phyloP scores from a whole-genome alignment of 2,329 filamentous ascomycete species.

The Diaporthe sp. region DNA sequence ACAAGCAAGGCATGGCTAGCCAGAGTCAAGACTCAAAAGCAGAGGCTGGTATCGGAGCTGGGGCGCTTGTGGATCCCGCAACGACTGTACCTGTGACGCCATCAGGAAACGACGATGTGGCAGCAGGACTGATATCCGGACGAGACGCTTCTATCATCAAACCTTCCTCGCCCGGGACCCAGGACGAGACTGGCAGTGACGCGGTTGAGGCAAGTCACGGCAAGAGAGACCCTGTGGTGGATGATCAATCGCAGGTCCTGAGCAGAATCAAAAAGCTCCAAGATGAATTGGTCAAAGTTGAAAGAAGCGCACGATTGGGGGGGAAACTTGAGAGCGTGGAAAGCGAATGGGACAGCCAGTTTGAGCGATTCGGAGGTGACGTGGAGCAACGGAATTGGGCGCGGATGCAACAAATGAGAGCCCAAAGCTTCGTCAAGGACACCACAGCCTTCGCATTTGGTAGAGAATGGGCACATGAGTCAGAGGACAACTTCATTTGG shows the following conservation, averaged over 20 bases:
- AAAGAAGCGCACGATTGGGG: background rate
- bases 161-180: background rate
- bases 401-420: background rate
- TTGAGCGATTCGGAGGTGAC: background rate
- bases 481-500: background rate
- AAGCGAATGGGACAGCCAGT: background rate
- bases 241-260: background rate
- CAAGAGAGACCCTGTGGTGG: accelerated
- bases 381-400: background rate
- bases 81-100: background rate
- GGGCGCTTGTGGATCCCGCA: background rate
- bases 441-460: background rate
- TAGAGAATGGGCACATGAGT: background rate
- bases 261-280: background rate
- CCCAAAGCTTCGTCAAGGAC: background rate
- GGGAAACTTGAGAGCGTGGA: background rate
- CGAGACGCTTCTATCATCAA: background rate
- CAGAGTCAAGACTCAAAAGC: background rate
- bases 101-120: background rate
- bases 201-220: background rate
- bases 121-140: background rate
- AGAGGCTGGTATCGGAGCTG: background rate
- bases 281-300: background rate
- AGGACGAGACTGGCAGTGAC: background rate
- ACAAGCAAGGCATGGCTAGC: background rate